Base-by-base conservation (phyloP, 2,329 filamentous ascomycete species). In the Penicillium glabrum region DNA sequence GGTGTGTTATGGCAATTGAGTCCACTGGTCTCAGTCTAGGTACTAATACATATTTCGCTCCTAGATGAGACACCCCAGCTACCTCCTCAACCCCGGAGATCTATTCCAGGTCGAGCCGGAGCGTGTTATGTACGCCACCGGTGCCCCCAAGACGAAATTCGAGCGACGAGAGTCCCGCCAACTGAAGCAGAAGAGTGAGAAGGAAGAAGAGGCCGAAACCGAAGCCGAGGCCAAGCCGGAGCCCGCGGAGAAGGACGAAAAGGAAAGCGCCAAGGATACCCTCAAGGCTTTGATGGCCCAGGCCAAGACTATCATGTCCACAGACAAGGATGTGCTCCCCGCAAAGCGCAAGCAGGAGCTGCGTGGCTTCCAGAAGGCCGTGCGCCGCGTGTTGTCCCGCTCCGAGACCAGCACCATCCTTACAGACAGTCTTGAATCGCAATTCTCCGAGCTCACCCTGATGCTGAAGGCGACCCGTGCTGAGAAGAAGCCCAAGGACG, bases 91-190 rank as follows among this genome's bases (percentile, higher is more conserved):
- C 75, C 96, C 95, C 3, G 95, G 95, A 65, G 95, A 99, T 74
- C 91, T 99, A 86, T 99, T 99, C 82, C 91, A 96, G 73, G 93
- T 99, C 67, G 89, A 97, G 21, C 83, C 90, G 35, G 91, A 96
- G 39, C 86, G 88, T 66, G 95, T 99, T 55, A 83, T 99, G 75
- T 93, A 84, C 68, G 93, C 91, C 33, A 96, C 93, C 1, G 95
- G 95, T 57, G 82, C 84, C 26, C 83, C 85, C 48, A 95, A 92
- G 76, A 75, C 82, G 48, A 70, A 66, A 54, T 54, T 60, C 21
- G 75, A 79, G 59, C 73, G 77, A 51, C 75, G 76, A 16, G 68
- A 72, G 27, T 63, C 66, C 31, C 75, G 77, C 46, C 63, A 44
- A 55, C 49, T 43, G 60, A 64, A 66, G 51, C 60, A 60, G 58